A percentile compares a stretch with the other conserved stretches of the same genome.
These are phyloP conservation scores for Pleurozium schreberi DNA, from an alignment of 225 moss, liverwort and hornwort species.

Conservation along the genomic window DNA sequence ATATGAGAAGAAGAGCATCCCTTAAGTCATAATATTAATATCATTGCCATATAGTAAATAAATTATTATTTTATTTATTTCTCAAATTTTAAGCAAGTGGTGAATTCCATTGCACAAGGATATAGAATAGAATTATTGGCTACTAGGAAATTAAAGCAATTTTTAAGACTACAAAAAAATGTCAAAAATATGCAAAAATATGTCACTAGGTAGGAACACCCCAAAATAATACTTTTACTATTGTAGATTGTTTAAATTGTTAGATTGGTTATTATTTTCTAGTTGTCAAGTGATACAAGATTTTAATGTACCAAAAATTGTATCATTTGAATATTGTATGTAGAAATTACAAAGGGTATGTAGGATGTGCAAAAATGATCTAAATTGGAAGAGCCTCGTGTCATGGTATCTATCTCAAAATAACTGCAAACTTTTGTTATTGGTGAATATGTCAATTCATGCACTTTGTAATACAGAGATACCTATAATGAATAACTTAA, in stretches of 20 bases:
- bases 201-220: fast-evolving
- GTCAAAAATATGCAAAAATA: background rate
- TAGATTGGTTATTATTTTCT: background rate
- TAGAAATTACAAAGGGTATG: background rate
- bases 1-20: background rate
- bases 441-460: background rate
- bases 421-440: no score
- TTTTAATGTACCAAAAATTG: background rate
- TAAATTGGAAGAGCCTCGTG: background rate
- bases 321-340: background rate
- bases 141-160: fast-evolving
- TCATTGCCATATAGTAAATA: background rate
- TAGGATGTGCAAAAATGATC: background rate
- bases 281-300: background rate
- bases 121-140: background rate
- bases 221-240: background rate
- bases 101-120: background rate
- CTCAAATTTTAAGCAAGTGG: background rate
- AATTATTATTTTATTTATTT: no score
- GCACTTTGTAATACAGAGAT: no score
- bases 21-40: background rate
- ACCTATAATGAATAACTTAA: no score
- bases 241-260: background rate
- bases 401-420: fast-evolving
- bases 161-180: background rate